Evolutionary conservation across 257 asterid genomes (phyloP).

Genomic region (Phtheirospermum japonicum): DNA sequence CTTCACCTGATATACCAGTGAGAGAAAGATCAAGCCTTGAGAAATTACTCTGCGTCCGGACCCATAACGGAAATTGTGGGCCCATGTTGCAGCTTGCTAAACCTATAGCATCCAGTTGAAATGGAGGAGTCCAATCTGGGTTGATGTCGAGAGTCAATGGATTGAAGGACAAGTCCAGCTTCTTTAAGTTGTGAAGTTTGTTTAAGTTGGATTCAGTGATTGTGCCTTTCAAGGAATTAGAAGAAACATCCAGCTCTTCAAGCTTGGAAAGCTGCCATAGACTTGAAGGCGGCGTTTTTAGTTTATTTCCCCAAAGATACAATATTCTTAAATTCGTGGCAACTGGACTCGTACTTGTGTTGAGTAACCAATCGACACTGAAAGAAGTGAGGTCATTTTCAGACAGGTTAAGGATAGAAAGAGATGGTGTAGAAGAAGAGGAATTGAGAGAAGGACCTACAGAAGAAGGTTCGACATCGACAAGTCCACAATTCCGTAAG

Average conservation of each 20-base stretch:
- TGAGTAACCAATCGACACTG: constrained; percentile 27
- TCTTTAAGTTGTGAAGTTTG: constrained; percentile 21
- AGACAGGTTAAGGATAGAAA: too few relatives aligned
- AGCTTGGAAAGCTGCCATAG: too few relatives aligned
- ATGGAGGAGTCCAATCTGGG: constrained; percentile 32
- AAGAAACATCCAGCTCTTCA: too few relatives aligned
- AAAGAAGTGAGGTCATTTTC: constrained; percentile 12
- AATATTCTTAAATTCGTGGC: background rate
- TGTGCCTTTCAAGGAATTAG: too few relatives aligned
- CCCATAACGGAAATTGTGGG: constrained; percentile 28
- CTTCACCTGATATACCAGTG: too few relatives aligned
- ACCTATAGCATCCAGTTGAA: constrained; percentile 13
- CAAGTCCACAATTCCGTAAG: too few relatives aligned
- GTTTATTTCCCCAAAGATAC: background rate
- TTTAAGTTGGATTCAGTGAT: too few relatives aligned
- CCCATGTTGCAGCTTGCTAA: constrained; percentile 35
- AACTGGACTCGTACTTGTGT: background rate
- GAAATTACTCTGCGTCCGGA: too few relatives aligned
- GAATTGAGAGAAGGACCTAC: too few relatives aligned
- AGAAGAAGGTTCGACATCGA: too few relatives aligned
- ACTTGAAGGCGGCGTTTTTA: constrained; percentile 15
- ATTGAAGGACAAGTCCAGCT: constrained; percentile 31
- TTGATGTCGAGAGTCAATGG: constrained; percentile 19
- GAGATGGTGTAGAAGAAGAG: too few relatives aligned
- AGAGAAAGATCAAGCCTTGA: too few relatives aligned